These are phyloP conservation scores for Canavalia ensiformis DNA, from an alignment of 306 rosid genomes.

Conservation along the genomic window DNA sequence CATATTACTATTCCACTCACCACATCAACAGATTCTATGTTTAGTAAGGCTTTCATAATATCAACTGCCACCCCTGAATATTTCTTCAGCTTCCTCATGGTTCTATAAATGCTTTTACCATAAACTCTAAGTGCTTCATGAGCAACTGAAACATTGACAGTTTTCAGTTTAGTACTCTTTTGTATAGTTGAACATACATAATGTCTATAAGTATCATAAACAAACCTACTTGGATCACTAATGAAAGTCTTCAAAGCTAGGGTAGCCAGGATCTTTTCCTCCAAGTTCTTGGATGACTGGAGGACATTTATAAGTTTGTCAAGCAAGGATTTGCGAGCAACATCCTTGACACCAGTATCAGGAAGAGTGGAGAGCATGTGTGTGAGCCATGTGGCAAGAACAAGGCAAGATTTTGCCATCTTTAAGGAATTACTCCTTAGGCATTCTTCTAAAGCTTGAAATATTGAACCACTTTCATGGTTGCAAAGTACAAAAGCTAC, in stretches of 20 bases:
- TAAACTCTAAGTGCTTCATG: slow-evolving; percentile 71
- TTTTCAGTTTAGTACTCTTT: slow-evolving; percentile 39
- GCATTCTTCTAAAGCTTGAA: slow-evolving; percentile 86
- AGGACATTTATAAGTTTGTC: slow-evolving; percentile 72
- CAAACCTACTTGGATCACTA: slow-evolving; percentile 68
- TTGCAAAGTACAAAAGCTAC: slow-evolving; percentile 82
- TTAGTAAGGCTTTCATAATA: slow-evolving; percentile 76
- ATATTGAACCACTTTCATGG: slow-evolving; percentile 89
- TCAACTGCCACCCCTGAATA: slow-evolving; percentile 67
- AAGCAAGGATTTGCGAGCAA: slow-evolving; percentile 81
- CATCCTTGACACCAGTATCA: slow-evolving; percentile 75
- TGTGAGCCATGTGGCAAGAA: slow-evolving; percentile 87
- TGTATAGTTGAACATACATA: not conserved
- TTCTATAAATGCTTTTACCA: slow-evolving; percentile 80
- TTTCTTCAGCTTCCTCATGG: slow-evolving; percentile 80
- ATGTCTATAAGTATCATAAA: not conserved
- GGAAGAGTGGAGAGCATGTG: slow-evolving; percentile 86
- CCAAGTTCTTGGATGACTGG: slow-evolving; percentile 78
- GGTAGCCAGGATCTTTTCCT: slow-evolving; percentile 81
- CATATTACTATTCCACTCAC: slow-evolving; percentile 60
- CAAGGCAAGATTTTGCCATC: slow-evolving; percentile 80
- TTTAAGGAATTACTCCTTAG: slow-evolving; percentile 76
- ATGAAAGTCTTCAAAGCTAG: slow-evolving; percentile 81
- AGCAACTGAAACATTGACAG: slow-evolving; percentile 63
- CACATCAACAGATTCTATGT: slow-evolving; percentile 77